Base-by-base conservation (phyloP, 352 stramenopile genomes). In the Phytophthora citrophthora region DNA sequence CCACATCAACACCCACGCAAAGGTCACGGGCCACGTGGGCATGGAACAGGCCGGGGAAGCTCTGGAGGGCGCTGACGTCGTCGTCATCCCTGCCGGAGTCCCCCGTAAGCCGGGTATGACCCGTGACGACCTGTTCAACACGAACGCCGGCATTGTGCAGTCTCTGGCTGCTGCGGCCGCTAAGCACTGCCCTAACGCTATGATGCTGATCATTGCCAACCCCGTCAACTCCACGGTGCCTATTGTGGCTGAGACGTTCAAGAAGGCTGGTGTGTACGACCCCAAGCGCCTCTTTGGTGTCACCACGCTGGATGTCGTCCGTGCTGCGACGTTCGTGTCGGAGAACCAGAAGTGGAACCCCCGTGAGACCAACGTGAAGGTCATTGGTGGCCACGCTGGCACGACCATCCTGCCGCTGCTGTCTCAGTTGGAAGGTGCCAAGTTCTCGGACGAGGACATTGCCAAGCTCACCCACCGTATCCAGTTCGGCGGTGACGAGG, bases 191-290 rank as follows among this genome's bases (percentile, higher is more conserved):
- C 98, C 98, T 9, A 83, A 99, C 55, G 98, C 97, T 40, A 94
- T 93, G 77, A 84, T 98, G 54, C 76, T 98, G 44, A 98, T 99
- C 77, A 99, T 99, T 75, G 97, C 91, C 64, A 99, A 99, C 87
- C 98, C 98, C 7, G 97, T 99, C 67, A 99, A 99, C 88, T 99
- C 94, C 43, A 99, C 97, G 15, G 97, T 99, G 55, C 98, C 98
- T 18, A 99, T 99, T 72, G 97, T 98, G 47, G 97, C 97, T 43
- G 97, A 99, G 84, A 97, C 98, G 5, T 91, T 99, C 61, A 99
- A 99, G 87, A 97, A 98, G 71, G 68, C 78, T 31, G 90, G 91
- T 39, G 95, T 98, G 31, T 99, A 99, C 86, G 81, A 99, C 82
- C 90, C 92, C 18, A 98, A 98, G 73, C 98, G 98, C 58, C 85